These are phyloP conservation scores for Lentinula novae-zelandiae DNA, from an alignment of 1,284 basidiomycete genomes.

Conservation along the genomic window DNA sequence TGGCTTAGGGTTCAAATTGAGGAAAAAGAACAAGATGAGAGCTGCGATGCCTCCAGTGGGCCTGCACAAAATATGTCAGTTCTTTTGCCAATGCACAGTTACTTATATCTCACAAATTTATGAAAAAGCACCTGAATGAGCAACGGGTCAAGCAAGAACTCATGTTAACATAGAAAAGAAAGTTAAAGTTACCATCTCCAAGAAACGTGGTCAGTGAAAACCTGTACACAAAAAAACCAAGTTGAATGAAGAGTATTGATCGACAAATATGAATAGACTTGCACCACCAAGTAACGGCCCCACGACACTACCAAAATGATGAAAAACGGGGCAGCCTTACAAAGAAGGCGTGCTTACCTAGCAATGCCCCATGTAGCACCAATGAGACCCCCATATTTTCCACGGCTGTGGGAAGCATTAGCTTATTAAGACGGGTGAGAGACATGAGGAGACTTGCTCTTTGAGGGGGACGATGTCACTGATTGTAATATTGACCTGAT, in stretches of 20 bases:
- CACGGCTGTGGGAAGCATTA: constrained; percentile 46
- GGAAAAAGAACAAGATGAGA: constrained; percentile 69
- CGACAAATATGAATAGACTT: constrained; percentile 24
- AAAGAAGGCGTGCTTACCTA: constrained; percentile 31
- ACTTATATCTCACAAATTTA: constrained; percentile 52
- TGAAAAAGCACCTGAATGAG: constrained; percentile 62
- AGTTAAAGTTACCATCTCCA: constrained; percentile 61
- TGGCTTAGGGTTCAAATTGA: constrained; percentile 78
- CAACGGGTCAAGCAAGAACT: constrained; percentile 4
- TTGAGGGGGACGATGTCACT: constrained; percentile 77
- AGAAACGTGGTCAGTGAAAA: constrained; percentile 65
- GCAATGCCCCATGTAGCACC: constrained; percentile 82
- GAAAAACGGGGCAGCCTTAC: not conserved
- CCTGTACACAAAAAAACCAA: constrained; percentile 29
- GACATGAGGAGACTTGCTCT: constrained; percentile 44
- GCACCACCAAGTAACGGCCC: constrained; percentile 77
- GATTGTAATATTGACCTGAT: constrained; percentile 63
- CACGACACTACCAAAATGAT: constrained; percentile 46
- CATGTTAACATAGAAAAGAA: not conserved
- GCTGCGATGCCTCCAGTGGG: constrained; percentile 78
- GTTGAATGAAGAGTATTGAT: not conserved
- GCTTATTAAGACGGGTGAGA: not conserved
- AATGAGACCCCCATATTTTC: constrained; percentile 68
- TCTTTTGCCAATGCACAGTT: constrained; percentile 7
- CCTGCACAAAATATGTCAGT: constrained; percentile 29